phyloP scores from a whole-genome alignment of 805 yeast species.

The Starmerella riodocensis region DNA sequence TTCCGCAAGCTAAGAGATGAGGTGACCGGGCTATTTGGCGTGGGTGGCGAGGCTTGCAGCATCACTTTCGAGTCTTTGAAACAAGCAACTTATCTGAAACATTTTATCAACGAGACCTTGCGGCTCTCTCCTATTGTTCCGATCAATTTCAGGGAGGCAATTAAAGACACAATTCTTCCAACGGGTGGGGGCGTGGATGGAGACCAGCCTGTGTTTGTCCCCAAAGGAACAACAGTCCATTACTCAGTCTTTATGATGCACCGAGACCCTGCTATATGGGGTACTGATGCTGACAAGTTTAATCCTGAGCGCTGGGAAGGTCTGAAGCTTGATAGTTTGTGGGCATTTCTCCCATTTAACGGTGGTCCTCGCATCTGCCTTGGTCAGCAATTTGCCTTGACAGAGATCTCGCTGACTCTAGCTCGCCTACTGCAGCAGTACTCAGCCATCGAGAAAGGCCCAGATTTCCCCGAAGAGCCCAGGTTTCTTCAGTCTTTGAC shows the following conservation, averaged over 20 bases:
- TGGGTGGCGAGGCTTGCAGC: background rate
- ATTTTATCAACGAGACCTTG: slow-evolving; percentile 33
- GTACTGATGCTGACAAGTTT: slow-evolving; percentile 32
- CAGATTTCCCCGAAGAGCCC: slow-evolving; percentile 1
- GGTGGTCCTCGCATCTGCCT: slow-evolving; percentile 40
- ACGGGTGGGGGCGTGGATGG: slow-evolving; percentile 35
- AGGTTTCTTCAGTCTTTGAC: background rate
- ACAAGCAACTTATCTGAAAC: slow-evolving; percentile 32
- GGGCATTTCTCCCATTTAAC: slow-evolving; percentile 37
- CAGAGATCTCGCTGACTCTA: slow-evolving; percentile 34
- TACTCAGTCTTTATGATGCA: slow-evolving; percentile 32
- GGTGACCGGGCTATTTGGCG: background rate
- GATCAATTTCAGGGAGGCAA: slow-evolving; percentile 32
- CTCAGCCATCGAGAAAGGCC: slow-evolving; percentile 7
- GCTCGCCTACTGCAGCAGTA: slow-evolving; percentile 29
- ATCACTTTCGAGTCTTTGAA: slow-evolving; percentile 33
- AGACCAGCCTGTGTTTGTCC: slow-evolving; percentile 28
- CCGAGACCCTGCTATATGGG: slow-evolving; percentile 29
- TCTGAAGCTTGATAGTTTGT: slow-evolving; percentile 26
- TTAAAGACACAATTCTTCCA: slow-evolving; percentile 34
- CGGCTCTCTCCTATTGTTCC: slow-evolving; percentile 38
- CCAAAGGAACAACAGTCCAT: slow-evolving; percentile 30
- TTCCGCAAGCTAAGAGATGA: slow-evolving; percentile 28
- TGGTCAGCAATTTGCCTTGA: slow-evolving; percentile 40
- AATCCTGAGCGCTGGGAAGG: slow-evolving; percentile 36